A percentile compares a stretch with the other conserved stretches of the same genome.
These are phyloP conservation scores for Spirogloea muscicola DNA, from an alignment of 139 green algal species.

Conservation along the genomic window DNA sequence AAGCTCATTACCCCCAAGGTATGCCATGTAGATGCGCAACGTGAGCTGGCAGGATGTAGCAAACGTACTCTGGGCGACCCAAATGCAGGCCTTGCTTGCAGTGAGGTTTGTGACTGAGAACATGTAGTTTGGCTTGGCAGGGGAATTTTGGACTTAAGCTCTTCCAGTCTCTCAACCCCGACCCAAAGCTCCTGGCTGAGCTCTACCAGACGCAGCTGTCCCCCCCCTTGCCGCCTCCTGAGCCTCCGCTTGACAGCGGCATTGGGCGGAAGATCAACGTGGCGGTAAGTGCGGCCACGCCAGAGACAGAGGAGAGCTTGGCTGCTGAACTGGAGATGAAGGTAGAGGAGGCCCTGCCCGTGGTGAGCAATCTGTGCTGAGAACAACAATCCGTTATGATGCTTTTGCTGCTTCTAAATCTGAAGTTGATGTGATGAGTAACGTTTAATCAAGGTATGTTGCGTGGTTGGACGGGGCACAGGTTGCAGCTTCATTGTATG, in stretches of 20 bases:
- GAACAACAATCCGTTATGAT: too few species aligned
- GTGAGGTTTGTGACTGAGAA: too few species aligned
- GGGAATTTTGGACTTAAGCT: constrained; percentile 36
- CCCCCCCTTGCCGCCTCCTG: background rate
- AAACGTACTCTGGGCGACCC: too few species aligned
- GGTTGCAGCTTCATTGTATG: too few species aligned
- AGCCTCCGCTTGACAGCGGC: background rate
- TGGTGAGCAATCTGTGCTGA: background rate
- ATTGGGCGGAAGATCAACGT: background rate
- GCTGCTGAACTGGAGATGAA: constrained; percentile 14
- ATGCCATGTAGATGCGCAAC: too few species aligned
- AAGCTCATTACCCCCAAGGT: constrained; percentile 46
- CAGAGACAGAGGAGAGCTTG: constrained; percentile 1
- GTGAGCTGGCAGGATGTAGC: too few species aligned
- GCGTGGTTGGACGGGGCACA: too few species aligned
- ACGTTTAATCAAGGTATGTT: too few species aligned
- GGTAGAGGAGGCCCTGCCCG: constrained; percentile 5
- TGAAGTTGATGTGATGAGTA: too few species aligned
- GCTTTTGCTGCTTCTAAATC: too few species aligned
- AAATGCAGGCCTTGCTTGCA: too few species aligned
- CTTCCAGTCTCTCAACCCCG: constrained; percentile 27
- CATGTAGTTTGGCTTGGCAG: too few species aligned
- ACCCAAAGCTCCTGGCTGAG: constrained; percentile 27
- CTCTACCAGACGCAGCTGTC: constrained; percentile 14
- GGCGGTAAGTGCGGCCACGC: background rate